Base-by-base conservation (phyloP, 2,329 filamentous ascomycete genomes). In the Aspergillus fijiensis region DNA sequence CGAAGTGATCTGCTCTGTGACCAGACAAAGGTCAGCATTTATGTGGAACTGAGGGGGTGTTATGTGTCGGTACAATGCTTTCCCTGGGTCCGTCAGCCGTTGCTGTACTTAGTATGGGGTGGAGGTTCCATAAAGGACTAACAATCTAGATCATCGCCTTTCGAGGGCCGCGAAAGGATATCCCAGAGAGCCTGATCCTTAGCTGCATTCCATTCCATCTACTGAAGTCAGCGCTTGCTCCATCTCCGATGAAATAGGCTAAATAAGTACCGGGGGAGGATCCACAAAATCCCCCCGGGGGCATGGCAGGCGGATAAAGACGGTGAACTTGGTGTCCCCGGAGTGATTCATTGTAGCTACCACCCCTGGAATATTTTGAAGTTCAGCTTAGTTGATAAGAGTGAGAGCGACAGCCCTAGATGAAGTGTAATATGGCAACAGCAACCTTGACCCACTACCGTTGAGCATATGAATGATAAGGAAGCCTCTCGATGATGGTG, bases 151-250 rank as follows among this genome's bases (percentile, higher is more conserved):
- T 96, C 90, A 59, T 83, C 85, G 55, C 87, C 90, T 72, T 92
- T 91, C 2, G 90, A 87, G 33, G 89, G 87, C 62, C 88, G 88
- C 0, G 92, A 96, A 5, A 98, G 85, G 55, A 96, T 87, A 74
- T 91, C 91, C 95, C 95, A 99, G 16, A 99, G 78, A 10, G 87
- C 87, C 61, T 91, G 89, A 71, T 98, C 95, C 75, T 97, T 98
- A 23, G 84, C 81, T 1, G 89, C 84, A 76, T 93, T 88, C 95
- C 95, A 99, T 75, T 92, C 87, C 58, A 95, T 88, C 92, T 96
- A 68, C 16, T 33, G 69, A 62, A 31, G 57, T 63, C 33, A 70
- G 68, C 58, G 23, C 21, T 52, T 64, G 60, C 59, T 65, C 59
- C 53, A 31, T 49, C 7, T 21, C 42, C 33, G 27, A 55, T 16